Evolutionary conservation across 1,284 basidiomycete species (phyloP).

Genomic region (Gymnopus androsaceus): DNA sequence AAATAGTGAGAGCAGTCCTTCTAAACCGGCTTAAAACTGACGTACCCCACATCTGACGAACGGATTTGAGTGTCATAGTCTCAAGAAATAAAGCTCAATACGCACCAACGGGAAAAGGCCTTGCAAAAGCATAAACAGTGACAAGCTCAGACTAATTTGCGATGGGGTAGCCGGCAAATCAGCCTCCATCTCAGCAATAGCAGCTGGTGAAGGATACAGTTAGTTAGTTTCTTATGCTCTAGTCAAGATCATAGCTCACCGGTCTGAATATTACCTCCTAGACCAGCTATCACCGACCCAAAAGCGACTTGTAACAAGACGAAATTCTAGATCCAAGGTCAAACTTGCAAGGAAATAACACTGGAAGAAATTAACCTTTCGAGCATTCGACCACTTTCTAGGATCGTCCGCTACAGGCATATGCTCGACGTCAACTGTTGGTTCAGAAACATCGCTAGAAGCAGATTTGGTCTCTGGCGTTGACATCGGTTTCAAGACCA

Average conservation of each 20-base stretch:
- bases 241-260: slow-evolving; percentile 44
- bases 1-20: not conserved
- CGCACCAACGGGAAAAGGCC: slow-evolving; percentile 71
- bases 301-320: slow-evolving; percentile 59
- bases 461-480: slow-evolving; percentile 4
- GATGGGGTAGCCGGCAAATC: slow-evolving; percentile 66
- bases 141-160: slow-evolving; percentile 74
- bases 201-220: slow-evolving; percentile 45
- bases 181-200: slow-evolving; percentile 65
- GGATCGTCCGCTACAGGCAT: slow-evolving; percentile 75
- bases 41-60: slow-evolving; percentile 1
- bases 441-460: not conserved
- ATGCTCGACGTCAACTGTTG: slow-evolving; percentile 40
- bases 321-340: slow-evolving; percentile 40
- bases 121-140: slow-evolving; percentile 79
- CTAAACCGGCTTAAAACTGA: not conserved
- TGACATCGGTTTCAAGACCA: no score
- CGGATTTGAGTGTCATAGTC: not conserved
- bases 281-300: slow-evolving; percentile 68
- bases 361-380: slow-evolving; percentile 53
- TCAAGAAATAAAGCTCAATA: slow-evolving; percentile 42
- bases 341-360: not conserved
- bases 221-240: not conserved
- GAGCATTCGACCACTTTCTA: slow-evolving; percentile 63
- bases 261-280: slow-evolving; percentile 70